A percentile compares a stretch with the other conserved stretches of the same genome.
Conservation (phyloP, 306 rosid species). For the Elaeagnus macrophylla region DNA sequence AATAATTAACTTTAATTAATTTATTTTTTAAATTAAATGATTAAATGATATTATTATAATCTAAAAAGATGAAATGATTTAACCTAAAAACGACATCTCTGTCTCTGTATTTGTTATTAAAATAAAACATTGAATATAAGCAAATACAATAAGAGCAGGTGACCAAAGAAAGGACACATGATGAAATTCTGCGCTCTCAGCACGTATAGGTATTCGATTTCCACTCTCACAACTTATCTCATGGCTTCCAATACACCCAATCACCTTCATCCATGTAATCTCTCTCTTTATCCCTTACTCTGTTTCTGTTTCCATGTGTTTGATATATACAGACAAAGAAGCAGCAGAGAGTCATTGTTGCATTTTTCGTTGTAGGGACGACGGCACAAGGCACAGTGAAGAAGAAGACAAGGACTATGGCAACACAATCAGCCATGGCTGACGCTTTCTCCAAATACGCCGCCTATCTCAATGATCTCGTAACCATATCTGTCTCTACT, state of each 20-base stretch:
- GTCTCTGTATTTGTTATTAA: too few species aligned
- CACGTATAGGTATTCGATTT: slow-evolving; percentile 12
- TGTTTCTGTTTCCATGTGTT: neutral
- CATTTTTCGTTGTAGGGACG: slow-evolving; percentile 29
- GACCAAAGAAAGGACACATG: slow-evolving; percentile 16
- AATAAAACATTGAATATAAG: too few species aligned
- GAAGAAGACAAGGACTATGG: slow-evolving; percentile 53
- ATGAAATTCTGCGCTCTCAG: slow-evolving; percentile 8
- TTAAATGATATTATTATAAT: too few species aligned
- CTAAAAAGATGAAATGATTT: too few species aligned
- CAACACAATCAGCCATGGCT: slow-evolving; percentile 46
- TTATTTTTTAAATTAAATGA: too few species aligned
- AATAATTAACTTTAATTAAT: too few species aligned
- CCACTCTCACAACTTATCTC: slow-evolving; percentile 12
- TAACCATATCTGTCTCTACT: slow-evolving; percentile 15
- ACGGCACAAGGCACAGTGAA: slow-evolving; percentile 33
- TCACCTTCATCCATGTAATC: slow-evolving; percentile 35
- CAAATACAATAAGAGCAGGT: neutral
- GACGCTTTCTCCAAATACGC: slow-evolving; percentile 61
- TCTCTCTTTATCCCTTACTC: neutral
- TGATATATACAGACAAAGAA: neutral
- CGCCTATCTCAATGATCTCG: slow-evolving; percentile 62
- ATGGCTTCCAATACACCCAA: slow-evolving; percentile 51
- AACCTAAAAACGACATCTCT: too few species aligned
- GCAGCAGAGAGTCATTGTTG: too few species aligned